These are phyloP conservation scores for Exserohilum rostratum DNA, from an alignment of 2,329 filamentous ascomycete genomes.

Conservation along the genomic window DNA sequence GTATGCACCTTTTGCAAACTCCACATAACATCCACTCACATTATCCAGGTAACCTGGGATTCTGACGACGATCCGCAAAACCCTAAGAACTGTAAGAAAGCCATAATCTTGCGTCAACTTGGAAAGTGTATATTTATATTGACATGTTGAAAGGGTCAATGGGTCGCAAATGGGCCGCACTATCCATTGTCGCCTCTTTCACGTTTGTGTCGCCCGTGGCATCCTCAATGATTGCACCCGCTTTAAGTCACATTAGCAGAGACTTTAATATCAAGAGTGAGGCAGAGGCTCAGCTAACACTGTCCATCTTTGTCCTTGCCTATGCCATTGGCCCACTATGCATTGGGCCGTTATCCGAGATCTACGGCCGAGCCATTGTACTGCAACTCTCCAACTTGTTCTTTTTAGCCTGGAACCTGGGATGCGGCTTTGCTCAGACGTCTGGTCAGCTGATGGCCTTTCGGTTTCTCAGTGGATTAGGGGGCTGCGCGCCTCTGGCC, in stretches of 20 bases:
- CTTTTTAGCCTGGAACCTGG: slow-evolving; percentile 49
- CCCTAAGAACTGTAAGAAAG: slow-evolving; percentile 35
- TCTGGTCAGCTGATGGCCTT: slow-evolving; percentile 44
- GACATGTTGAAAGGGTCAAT: slow-evolving; percentile 23
- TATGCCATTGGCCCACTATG: slow-evolving; percentile 50
- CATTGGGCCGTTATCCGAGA: slow-evolving; percentile 47
- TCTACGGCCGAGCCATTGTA: slow-evolving; percentile 48
- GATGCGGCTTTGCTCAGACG: slow-evolving; percentile 48
- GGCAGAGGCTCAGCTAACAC: slow-evolving; percentile 40
- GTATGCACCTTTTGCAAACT: slow-evolving; percentile 19
- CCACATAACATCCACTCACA: slow-evolving; percentile 9
- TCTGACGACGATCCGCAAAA: slow-evolving; percentile 54
- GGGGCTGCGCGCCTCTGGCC: slow-evolving; percentile 47
- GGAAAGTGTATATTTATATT: not conserved
- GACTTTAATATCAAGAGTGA: slow-evolving; percentile 45
- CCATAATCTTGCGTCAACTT: not conserved
- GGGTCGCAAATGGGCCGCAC: slow-evolving; percentile 53
- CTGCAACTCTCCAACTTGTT: slow-evolving; percentile 49
- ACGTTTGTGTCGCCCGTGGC: slow-evolving; percentile 50
- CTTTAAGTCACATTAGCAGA: slow-evolving; percentile 35
- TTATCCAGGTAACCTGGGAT: slow-evolving; percentile 52
- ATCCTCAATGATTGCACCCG: slow-evolving; percentile 50
- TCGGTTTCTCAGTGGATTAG: slow-evolving; percentile 47
- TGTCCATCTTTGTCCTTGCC: slow-evolving; percentile 50
- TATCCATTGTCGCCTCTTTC: slow-evolving; percentile 52